Percentiles rank a stretch among this genome's conserved stretches.
These are phyloP conservation scores for Starmerella kuoi DNA, from an alignment of 805 yeast species.

Conservation along the genomic window DNA sequence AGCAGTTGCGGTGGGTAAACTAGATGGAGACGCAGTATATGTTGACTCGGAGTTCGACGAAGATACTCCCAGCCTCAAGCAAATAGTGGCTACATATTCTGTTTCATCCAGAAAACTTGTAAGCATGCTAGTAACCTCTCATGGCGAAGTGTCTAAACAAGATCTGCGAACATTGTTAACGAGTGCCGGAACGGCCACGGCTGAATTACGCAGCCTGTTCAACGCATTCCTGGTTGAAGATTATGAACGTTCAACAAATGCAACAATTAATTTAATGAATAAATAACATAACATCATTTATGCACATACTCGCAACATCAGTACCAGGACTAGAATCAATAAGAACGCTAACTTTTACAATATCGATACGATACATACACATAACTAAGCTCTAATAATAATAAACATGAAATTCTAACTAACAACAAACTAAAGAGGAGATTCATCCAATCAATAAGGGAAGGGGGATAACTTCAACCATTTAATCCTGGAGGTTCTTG, in stretches of 20 bases:
- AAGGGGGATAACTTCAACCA: too few species aligned
- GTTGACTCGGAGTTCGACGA: slow-evolving; percentile 17
- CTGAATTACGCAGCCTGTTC: slow-evolving; percentile 17
- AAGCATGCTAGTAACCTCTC: slow-evolving; percentile 19
- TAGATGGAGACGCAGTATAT: slow-evolving; percentile 7
- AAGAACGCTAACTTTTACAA: too few species aligned
- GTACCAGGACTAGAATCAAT: too few species aligned
- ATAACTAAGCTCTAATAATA: too few species aligned
- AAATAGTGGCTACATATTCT: slow-evolving; percentile 21
- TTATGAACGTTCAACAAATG: slow-evolving; percentile 10
- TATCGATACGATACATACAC: too few species aligned
- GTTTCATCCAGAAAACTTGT: slow-evolving; percentile 17
- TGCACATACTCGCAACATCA: background rate
- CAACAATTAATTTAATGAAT: background rate
- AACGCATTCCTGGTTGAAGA: slow-evolving; percentile 22
- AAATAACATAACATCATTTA: background rate
- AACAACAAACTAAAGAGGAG: too few species aligned
- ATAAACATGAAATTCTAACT: too few species aligned
- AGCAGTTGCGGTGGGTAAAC: slow-evolving; percentile 24
- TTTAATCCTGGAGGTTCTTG: background rate
- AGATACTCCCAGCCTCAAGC: slow-evolving; percentile 5
- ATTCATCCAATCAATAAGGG: too few species aligned
- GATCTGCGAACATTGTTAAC: slow-evolving; percentile 16
- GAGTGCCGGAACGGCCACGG: slow-evolving; percentile 19
- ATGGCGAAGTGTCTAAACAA: slow-evolving; percentile 9